Conservation (phyloP, 192 early-diverging fungal species). For the Helicostylum pulchrum region DNA sequence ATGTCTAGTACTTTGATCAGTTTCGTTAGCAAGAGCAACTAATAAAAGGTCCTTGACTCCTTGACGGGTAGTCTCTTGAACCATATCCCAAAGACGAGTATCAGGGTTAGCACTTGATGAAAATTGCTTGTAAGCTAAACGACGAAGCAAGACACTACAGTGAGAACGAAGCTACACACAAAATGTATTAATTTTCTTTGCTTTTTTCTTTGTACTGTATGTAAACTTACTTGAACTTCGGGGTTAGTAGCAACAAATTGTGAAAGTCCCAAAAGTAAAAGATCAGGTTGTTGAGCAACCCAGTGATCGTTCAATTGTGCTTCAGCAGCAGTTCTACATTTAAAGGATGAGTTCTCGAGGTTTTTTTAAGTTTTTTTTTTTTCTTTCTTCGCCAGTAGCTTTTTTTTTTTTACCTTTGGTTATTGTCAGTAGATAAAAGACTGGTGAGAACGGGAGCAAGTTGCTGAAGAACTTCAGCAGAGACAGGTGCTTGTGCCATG, state of each 20-base stretch:
- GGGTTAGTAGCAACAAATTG: constrained; percentile 34
- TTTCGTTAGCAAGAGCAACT: constrained; percentile 73
- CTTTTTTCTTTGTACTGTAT: not conserved
- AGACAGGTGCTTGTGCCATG: constrained; percentile 34
- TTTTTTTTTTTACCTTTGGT: constrained; percentile 24
- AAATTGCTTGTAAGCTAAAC: constrained; percentile 48
- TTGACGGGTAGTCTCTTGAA: constrained; percentile 61
- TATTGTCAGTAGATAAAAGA: constrained; percentile 48
- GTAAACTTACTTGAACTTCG: constrained; percentile 32
- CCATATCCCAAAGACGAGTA: constrained; percentile 62
- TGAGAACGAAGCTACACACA: constrained; percentile 44
- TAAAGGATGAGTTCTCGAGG: not conserved
- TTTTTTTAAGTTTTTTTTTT: constrained; percentile 1
- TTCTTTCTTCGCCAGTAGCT: not conserved
- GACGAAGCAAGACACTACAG: constrained; percentile 52
- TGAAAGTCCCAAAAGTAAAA: constrained; percentile 46
- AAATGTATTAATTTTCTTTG: not conserved
- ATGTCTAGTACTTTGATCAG: constrained; percentile 69
- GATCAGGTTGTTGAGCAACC: constrained; percentile 47
- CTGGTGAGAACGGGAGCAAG: constrained; percentile 44
- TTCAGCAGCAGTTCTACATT: constrained; percentile 44
- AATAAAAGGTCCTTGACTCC: constrained; percentile 77
- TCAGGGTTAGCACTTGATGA: constrained; percentile 29
- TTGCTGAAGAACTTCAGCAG: constrained; percentile 46
- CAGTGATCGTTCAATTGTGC: constrained; percentile 51